Conservation (phyloP, 2,329 filamentous ascomycete genomes). For the Paraconiothyrium brasiliense region DNA sequence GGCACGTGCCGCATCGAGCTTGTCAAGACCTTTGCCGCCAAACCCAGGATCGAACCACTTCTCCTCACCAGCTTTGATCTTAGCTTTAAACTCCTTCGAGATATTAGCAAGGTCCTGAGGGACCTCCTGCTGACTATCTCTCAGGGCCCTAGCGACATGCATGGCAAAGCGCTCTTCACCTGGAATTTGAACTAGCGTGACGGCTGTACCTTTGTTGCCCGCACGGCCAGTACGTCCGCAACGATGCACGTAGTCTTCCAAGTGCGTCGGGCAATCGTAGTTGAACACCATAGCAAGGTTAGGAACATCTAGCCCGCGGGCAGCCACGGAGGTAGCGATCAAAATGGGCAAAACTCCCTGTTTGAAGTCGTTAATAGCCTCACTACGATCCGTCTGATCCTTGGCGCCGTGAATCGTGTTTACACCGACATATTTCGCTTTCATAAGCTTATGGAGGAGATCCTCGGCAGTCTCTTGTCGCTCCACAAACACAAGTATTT, state of each 20-base stretch:
- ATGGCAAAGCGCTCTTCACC: constrained; percentile 91
- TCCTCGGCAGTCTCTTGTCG: constrained; percentile 76
- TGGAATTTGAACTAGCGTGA: constrained; percentile 92
- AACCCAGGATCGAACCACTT: constrained; percentile 87
- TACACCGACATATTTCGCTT: constrained; percentile 56
- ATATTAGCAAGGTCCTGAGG: constrained; percentile 73
- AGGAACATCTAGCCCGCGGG: constrained; percentile 94
- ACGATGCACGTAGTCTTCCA: constrained; percentile 96
- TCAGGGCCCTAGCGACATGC: constrained; percentile 89
- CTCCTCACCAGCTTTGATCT: constrained; percentile 90
- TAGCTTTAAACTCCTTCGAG: constrained; percentile 78
- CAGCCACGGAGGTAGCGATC: constrained; percentile 94
- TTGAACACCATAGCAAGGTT: constrained; percentile 96
- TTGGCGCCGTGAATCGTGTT: constrained; percentile 82
- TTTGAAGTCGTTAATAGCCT: constrained; percentile 48
- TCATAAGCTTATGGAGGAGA: constrained; percentile 41
- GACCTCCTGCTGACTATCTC: constrained; percentile 85
- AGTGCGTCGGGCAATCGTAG: constrained; percentile 90
- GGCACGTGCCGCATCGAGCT: constrained; percentile 89
- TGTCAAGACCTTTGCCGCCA: constrained; percentile 92
- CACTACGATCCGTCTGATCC: constrained; percentile 56
- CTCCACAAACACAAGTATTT: constrained; percentile 90
- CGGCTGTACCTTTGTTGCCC: constrained; percentile 91
- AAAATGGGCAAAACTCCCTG: constrained; percentile 87
- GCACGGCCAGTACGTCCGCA: constrained; percentile 93